These are phyloP conservation scores for Lasiosphaeria ovina DNA, from an alignment of 495 filamentous ascomycete genomes.

Conservation along the genomic window DNA sequence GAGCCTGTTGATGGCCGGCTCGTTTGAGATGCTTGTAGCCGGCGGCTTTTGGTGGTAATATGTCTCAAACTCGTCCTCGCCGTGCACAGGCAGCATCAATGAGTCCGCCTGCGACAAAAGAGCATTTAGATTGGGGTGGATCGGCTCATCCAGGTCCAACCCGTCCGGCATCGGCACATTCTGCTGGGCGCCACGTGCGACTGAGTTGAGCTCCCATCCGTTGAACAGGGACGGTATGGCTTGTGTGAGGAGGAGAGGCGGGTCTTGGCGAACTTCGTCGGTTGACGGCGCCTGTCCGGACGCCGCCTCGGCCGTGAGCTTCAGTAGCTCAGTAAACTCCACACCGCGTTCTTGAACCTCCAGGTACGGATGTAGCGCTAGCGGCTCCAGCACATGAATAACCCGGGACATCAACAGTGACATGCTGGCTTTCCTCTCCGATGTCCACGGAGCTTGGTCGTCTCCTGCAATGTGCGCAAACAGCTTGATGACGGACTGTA, in stretches of 20 bases:
- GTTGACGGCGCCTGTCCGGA: slow-evolving; percentile 58
- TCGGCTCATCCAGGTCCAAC: slow-evolving; percentile 72
- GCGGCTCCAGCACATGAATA: slow-evolving; percentile 73
- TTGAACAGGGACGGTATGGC: slow-evolving; percentile 83
- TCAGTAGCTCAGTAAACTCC: slow-evolving; percentile 85
- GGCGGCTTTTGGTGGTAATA: slow-evolving; percentile 67
- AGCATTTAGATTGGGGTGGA: slow-evolving; percentile 68
- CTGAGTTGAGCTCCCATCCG: slow-evolving; percentile 87
- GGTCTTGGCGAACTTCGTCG: slow-evolving; percentile 54
- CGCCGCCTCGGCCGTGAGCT: slow-evolving; percentile 77
- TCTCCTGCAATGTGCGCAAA: slow-evolving; percentile 64
- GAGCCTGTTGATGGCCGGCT: slow-evolving; percentile 54
- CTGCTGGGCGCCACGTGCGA: slow-evolving; percentile 75
- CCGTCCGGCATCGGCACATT: slow-evolving; percentile 79
- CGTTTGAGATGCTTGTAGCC: slow-evolving; percentile 40
- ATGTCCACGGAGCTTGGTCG: slow-evolving; percentile 57
- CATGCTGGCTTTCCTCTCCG: slow-evolving; percentile 63
- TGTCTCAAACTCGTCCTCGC: slow-evolving; percentile 62
- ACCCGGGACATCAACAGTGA: slow-evolving; percentile 75
- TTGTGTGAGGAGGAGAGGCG: slow-evolving; percentile 79
- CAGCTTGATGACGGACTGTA: slow-evolving; percentile 87
- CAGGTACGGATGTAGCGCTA: slow-evolving; percentile 76
- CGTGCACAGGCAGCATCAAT: slow-evolving; percentile 48
- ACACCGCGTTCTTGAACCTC: slow-evolving; percentile 97
- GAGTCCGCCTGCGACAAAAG: slow-evolving; percentile 62